Evolutionary conservation across 202 grass and related monocot genomes (phyloP).

Genomic region (Digitaria exilis): DNA sequence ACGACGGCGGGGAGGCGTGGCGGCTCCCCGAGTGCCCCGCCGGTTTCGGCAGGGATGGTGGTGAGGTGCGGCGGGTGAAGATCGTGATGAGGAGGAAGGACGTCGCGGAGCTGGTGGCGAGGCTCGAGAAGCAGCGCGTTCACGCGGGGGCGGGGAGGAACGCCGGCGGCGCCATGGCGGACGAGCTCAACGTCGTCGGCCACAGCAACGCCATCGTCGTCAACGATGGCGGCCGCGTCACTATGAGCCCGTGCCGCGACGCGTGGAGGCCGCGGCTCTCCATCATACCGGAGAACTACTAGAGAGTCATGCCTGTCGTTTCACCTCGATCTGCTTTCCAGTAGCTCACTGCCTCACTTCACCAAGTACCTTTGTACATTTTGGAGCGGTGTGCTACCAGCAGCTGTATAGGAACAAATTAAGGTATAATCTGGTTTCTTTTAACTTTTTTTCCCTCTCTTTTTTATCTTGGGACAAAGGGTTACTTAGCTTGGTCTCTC

Average conservation of each 20-base stretch:
- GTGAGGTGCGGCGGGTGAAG: constrained; percentile 38
- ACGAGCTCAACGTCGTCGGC: too few relatives aligned
- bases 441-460: background rate
- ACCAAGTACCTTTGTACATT: too few relatives aligned
- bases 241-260: constrained; percentile 32
- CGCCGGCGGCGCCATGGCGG: too few relatives aligned
- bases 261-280: constrained; percentile 35
- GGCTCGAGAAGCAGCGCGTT: constrained; percentile 35
- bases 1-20: background rate
- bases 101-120: constrained; percentile 43
- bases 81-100: constrained; percentile 64
- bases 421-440: background rate
- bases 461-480: background rate
- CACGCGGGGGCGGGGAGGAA: background rate
- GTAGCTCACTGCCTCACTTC: too few relatives aligned
- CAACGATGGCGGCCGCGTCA: too few relatives aligned
- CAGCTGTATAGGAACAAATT: background rate
- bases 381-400: background rate
- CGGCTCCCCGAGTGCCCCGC: constrained; percentile 21
- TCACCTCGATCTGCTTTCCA: background rate
- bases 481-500: background rate
- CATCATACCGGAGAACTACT: constrained; percentile 43
- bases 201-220: too few relatives aligned
- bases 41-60: background rate
- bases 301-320: background rate